Evolutionary conservation across 78 protist genomes (phyloP).

Genomic region (slime mould (Dictyostelium discoideum)): dicty_2.7 NC_007090.3:3231501-3232000

Average conservation of each 20-base stretch:
- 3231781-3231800: not conserved
- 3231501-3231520: not conserved
- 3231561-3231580: slow-evolving; percentile 36
- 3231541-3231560: not conserved
- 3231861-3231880: not conserved
- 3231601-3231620: no score
- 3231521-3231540: slow-evolving; percentile 50
- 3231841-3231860: not conserved
- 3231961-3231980: not conserved
- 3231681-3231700: not conserved
- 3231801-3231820: not conserved
- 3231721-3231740: no score
- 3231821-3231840: slow-evolving; percentile 39
- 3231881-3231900: not conserved
- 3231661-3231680: not conserved
- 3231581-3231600: not conserved
- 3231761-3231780: not conserved
- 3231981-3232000: not conserved
- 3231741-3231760: not conserved
- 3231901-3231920: not conserved
- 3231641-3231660: not conserved
- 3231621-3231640: not conserved
- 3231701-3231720: not conserved
- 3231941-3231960: not conserved
- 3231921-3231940: not conserved